Base-by-base conservation (phyloP, 148 eudicot genomes). In the Camellia sinensis region DNA sequence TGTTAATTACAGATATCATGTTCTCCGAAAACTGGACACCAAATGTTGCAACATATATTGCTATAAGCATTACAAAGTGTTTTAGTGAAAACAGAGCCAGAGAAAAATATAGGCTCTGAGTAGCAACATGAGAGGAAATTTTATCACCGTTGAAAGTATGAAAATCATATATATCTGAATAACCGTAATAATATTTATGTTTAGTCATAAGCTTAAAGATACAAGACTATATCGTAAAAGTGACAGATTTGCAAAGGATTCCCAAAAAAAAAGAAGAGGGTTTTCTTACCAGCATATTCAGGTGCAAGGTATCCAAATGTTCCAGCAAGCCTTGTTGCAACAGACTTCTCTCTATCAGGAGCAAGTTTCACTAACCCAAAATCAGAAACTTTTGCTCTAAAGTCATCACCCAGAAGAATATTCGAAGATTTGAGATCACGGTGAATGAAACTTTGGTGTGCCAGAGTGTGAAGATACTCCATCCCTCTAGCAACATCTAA, bases 221-320 rank as follows among this genome's bases (percentile, higher is more conserved):
- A 21, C 12, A 19, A 64, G 41, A 64, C 41, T 4, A 18, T 60
- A 60, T 60, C 13, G 41, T 67, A 3, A 29, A 40, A 73, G 17
- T 70, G 62, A 37, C 7, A 21, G 5, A 41, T 7, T 4, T 48
- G 6, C 52, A 48, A 5, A 48, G 52, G 52, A 48, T 48, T 48
- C 52, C 37, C 37, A 29, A 29, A 29, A 29, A 29, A 48, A 7
- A 48, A 48, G 7, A 11, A 12, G 73, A 54, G 64, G 21, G 52
- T 43, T 68, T 48, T 44, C 85, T 71, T 86, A 92, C 97, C 94
- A 69, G 97, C 97, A 84, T 92, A 92, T 83, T 92, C 97, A 18
- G 97, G 94, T 57, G 97, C 97, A 81, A 92, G 90, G 81, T 90
- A 92, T 41, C 97, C 94, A 66, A 92, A 92, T 22, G 92, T 92